phyloP scores from a whole-genome alignment of 352 stramenopile species.

The Globisporangium spiculum region DNA sequence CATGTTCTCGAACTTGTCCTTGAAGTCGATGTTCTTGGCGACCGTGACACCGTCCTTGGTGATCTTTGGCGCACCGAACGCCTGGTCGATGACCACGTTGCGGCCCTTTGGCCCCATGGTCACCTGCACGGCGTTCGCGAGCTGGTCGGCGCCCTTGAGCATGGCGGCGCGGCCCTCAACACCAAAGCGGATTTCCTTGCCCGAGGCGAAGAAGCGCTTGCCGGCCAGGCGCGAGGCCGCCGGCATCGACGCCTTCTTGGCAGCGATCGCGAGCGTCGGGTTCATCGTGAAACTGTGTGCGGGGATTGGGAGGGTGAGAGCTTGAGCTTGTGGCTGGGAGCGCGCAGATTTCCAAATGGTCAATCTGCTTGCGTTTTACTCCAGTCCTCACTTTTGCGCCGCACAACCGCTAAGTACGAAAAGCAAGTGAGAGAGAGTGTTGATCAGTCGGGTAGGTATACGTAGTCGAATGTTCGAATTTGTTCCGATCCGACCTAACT shows the following conservation, averaged over 20 bases:
- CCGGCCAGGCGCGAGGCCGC: slow-evolving; percentile 29
- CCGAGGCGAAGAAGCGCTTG: slow-evolving; percentile 80
- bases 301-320: neutral
- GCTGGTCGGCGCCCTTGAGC: slow-evolving; percentile 97
- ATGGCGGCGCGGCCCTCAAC: slow-evolving; percentile 97
- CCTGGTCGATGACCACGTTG: slow-evolving; percentile 99
- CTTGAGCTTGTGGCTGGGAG: slow-evolving; percentile 13
- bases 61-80: slow-evolving; percentile 78
- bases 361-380: neutral
- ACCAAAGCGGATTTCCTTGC: slow-evolving; percentile 99
- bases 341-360: slow-evolving; percentile 20
- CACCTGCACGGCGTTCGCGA: slow-evolving; percentile 99
- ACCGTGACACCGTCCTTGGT: slow-evolving; percentile 81
- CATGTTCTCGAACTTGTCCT: slow-evolving; percentile 84
- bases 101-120: slow-evolving; percentile 99
- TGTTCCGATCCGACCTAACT: neutral
- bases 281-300: slow-evolving; percentile 50
- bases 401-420: slow-evolving; percentile 8
- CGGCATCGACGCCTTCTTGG: slow-evolving; percentile 60
- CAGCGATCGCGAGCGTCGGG: slow-evolving; percentile 51
- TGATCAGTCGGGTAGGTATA: neutral
- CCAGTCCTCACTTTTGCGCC: neutral
- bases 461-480: slow-evolving; percentile 1
- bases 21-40: slow-evolving; percentile 75
- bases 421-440: neutral